These are phyloP conservation scores for Beauveria varroae DNA, from an alignment of 2,329 filamentous ascomycete species.

Conservation along the genomic window DNA sequence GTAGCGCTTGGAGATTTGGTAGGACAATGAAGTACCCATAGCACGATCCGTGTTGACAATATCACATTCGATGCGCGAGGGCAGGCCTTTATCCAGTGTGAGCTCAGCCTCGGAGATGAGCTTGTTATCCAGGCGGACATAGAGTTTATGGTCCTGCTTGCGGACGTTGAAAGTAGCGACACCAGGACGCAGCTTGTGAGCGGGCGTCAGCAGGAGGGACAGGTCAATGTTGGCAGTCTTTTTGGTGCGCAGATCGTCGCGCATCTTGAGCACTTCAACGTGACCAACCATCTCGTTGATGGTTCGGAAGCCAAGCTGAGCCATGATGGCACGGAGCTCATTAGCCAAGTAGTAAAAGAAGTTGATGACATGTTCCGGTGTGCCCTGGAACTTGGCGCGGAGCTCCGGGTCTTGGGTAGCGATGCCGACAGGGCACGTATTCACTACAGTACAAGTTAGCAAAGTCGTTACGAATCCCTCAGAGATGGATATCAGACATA, in stretches of 20 bases:
- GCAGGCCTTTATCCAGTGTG: conserved; percentile 88
- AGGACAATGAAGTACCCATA: conserved; percentile 87
- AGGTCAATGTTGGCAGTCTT: conserved; percentile 93
- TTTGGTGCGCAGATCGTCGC: conserved; percentile 77
- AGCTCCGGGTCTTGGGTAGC: conserved; percentile 93
- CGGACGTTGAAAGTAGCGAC: conserved; percentile 96
- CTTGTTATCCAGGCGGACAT: conserved; percentile 93
- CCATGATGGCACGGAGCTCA: conserved; percentile 94
- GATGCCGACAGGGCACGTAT: conserved; percentile 86
- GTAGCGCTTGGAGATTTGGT: conserved; percentile 89
- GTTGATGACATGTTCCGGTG: conserved; percentile 95
- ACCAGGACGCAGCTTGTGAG: conserved; percentile 89
- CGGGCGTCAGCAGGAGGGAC: conserved; percentile 85
- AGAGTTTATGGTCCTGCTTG: conserved; percentile 93
- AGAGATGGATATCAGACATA: background rate
- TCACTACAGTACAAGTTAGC: conserved; percentile 27
- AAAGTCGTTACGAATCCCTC: background rate
- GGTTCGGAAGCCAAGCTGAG: conserved; percentile 85
- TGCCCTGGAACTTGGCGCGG: conserved; percentile 86
- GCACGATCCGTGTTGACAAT: conserved; percentile 95
- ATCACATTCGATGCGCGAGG: conserved; percentile 89
- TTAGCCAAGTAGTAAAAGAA: conserved; percentile 98
- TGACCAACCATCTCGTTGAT: conserved; percentile 98
- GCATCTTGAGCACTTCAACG: conserved; percentile 76
- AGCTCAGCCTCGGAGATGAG: conserved; percentile 92